A percentile compares a stretch with the other conserved stretches of the same genome.
phyloP scores from a whole-genome alignment of 768 basidiomycete genomes.

The Krasilnikovozyma curviuscula region DNA sequence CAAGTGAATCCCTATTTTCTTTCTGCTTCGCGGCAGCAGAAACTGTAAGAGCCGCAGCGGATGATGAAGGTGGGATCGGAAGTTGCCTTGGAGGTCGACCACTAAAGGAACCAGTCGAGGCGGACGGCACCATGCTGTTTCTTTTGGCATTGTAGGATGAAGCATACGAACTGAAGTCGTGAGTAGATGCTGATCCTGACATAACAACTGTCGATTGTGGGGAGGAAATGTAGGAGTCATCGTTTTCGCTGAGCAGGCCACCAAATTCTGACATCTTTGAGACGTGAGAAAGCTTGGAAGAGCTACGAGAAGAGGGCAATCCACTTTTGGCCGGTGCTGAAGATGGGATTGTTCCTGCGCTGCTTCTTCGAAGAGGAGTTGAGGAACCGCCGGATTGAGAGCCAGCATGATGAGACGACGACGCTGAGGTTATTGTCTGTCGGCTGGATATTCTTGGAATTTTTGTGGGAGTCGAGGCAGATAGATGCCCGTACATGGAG shows the following conservation, averaged over 20 bases:
- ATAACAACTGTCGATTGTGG: neutral
- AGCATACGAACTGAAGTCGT: neutral
- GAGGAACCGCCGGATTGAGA: constrained; percentile 6
- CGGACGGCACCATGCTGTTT: constrained; percentile 1
- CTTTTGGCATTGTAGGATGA: neutral
- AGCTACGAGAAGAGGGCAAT: constrained; percentile 6
- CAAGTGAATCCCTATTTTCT: neutral
- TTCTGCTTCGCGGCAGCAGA: constrained; percentile 18
- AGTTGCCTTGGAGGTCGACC: constrained; percentile 5
- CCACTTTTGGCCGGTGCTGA: constrained; percentile 15
- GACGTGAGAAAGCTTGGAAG: constrained; percentile 15
- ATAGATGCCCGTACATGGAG: constrained; percentile 9
- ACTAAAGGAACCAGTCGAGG: constrained; percentile 6
- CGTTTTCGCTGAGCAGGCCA: neutral
- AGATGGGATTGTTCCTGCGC: constrained; percentile 15
- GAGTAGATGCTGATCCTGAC: neutral
- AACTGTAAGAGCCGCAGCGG: constrained; percentile 16
- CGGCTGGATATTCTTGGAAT: constrained; percentile 25
- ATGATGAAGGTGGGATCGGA: constrained; percentile 15
- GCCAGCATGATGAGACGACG: constrained; percentile 7
- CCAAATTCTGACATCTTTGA: constrained; percentile 11
- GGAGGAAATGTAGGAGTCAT: neutral
- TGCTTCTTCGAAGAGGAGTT: constrained; percentile 14
- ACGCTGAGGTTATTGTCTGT: constrained; percentile 11
- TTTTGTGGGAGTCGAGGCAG: constrained; percentile 24